A percentile compares a stretch with the other conserved stretches of the same genome.
Conservation (phyloP, 2,329 filamentous ascomycete species). For the Venturia pyrina region DNA sequence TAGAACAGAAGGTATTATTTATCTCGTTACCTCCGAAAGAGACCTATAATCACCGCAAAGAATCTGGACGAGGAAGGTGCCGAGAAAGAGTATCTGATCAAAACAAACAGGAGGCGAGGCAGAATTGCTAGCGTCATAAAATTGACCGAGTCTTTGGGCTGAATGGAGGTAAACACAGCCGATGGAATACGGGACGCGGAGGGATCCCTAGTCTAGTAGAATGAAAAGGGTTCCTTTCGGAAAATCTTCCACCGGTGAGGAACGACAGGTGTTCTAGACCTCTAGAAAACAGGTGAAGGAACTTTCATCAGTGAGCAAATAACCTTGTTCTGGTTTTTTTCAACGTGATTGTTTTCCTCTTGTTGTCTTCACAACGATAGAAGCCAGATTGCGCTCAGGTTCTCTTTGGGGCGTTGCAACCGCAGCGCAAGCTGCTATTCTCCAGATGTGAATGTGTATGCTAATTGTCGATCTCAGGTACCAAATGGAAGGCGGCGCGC, state of each 20-base stretch:
- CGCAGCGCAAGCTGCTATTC: constrained; percentile 23
- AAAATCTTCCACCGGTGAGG: background rate
- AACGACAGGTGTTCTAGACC: background rate
- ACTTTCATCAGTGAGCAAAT: background rate
- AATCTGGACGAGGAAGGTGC: no score
- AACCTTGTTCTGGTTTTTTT: no score
- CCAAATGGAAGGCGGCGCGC: constrained; percentile 70
- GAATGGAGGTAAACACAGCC: no score
- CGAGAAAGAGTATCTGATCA: no score
- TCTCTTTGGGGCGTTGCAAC: constrained; percentile 33
- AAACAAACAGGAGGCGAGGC: no score
- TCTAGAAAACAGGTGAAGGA: background rate
- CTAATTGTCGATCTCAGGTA: constrained; percentile 46
- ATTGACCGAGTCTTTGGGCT: no score
- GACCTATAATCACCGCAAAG: no score
- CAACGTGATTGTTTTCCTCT: background rate
- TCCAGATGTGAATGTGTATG: background rate
- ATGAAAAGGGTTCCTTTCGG: background rate
- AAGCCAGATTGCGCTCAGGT: constrained; percentile 23
- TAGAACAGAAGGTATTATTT: no score
- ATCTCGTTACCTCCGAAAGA: no score
- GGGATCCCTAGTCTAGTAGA: background rate
- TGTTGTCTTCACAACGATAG: background rate
- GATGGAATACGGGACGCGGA: no score
- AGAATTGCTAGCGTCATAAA: no score